Conservation (phyloP, 2,329 filamentous ascomycete species). For the Leptographium wingfieldii region DNA sequence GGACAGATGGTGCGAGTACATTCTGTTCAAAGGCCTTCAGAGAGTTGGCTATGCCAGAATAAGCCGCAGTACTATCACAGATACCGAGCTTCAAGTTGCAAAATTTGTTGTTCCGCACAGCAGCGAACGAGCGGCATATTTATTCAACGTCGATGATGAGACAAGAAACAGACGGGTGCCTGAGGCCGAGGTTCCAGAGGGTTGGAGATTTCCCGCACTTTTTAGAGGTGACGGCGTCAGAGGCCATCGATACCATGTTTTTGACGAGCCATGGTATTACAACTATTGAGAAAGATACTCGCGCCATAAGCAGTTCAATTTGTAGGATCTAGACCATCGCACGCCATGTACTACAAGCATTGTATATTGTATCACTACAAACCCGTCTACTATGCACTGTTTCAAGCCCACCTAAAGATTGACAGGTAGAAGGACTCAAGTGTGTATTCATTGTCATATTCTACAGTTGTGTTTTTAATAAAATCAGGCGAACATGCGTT, state of each 20-base stretch:
- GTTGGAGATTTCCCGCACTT: slow-evolving; percentile 69
- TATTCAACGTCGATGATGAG: slow-evolving; percentile 34
- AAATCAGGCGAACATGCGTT: no score
- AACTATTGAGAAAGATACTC: slow-evolving; percentile 18
- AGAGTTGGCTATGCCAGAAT: slow-evolving; percentile 83
- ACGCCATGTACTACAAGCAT: not conserved
- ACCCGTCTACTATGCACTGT: no score
- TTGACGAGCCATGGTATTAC: slow-evolving; percentile 76
- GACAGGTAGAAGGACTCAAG: no score
- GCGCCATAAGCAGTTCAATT: not conserved
- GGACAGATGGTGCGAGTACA: slow-evolving; percentile 99
- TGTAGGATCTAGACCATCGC: not conserved
- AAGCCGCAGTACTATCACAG: slow-evolving; percentile 81
- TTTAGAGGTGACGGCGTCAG: slow-evolving; percentile 80
- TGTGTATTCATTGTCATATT: no score
- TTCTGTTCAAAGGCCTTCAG: slow-evolving; percentile 80
- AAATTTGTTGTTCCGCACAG: slow-evolving; percentile 79
- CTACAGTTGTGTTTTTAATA: no score
- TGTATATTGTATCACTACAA: not conserved
- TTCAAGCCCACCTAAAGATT: no score
- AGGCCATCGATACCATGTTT: slow-evolving; percentile 89
- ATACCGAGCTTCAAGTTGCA: slow-evolving; percentile 92
- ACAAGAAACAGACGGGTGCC: slow-evolving; percentile 45
- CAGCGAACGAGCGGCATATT: slow-evolving; percentile 30
- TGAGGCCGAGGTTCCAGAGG: slow-evolving; percentile 64